These are phyloP conservation scores for Vigna mungo DNA, from an alignment of 306 rosid genomes.

Conservation along the genomic window DNA sequence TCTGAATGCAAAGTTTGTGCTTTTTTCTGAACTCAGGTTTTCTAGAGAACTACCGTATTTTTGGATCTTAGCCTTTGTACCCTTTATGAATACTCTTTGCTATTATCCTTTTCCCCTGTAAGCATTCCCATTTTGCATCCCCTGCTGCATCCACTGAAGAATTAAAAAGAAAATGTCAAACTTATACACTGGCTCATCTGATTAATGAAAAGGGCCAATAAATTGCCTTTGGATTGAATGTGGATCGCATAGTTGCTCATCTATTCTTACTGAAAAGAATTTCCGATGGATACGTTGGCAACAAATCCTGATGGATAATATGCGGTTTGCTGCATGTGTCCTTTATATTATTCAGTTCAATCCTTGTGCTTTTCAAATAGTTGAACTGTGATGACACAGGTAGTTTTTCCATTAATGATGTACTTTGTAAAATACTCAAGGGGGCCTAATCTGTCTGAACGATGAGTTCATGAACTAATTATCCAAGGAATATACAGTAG, in stretches of 20 bases:
- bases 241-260: neutral
- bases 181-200: neutral
- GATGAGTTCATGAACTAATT: conserved; percentile 11
- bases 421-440: neutral
- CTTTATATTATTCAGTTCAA: neutral
- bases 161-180: neutral
- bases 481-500: neutral
- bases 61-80: conserved; percentile 15
- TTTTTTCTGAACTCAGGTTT: conserved; percentile 8
- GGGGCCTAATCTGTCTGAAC: neutral
- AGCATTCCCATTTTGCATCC: conserved; percentile 9
- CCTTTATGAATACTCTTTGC: neutral
- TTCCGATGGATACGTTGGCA: neutral
- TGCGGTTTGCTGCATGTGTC: neutral
- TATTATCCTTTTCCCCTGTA: neutral
- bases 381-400: conserved; percentile 2
- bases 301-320: neutral
- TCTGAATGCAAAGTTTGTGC: neutral
- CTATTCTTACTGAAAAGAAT: neutral
- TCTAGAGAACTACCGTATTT: conserved; percentile 1
- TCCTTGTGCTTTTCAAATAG: conserved; percentile 19
- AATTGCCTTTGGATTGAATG: neutral
- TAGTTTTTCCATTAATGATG: conserved; percentile 2
- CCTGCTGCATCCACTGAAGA: neutral
- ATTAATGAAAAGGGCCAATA: neutral